Conservation (phyloP, 257 asterid genomes). For the Galeopsis tetrahit region DNA sequence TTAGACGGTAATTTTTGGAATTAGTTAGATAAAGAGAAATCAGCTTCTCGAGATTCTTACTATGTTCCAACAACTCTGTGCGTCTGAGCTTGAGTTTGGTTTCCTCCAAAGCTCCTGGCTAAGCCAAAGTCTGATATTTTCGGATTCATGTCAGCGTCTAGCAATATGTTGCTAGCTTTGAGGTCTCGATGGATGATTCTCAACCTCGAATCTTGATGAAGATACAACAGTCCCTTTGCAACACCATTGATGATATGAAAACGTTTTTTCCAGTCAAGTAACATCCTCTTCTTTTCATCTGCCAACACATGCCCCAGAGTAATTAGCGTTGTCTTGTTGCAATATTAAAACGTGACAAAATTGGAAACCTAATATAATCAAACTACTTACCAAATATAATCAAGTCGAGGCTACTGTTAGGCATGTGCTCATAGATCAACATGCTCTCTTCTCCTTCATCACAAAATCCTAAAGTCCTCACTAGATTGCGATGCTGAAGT, state of each 20-base stretch:
- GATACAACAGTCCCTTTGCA: constrained; percentile 21
- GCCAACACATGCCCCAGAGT: neutral
- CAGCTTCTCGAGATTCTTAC: constrained; percentile 4
- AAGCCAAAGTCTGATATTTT: constrained; percentile 12
- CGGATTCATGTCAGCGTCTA: constrained; percentile 1
- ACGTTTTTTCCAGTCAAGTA: constrained; percentile 14
- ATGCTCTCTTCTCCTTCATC: constrained; percentile 10
- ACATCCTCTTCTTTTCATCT: neutral
- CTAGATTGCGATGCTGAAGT: constrained; percentile 30
- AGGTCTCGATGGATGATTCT: constrained; percentile 29
- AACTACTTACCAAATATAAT: neutral
- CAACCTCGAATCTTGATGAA: constrained; percentile 22
- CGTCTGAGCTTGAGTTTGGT: constrained; percentile 12
- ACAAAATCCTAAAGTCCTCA: constrained; percentile 20
- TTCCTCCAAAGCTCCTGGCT: constrained; percentile 19
- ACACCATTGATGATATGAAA: constrained; percentile 6
- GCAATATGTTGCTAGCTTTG: constrained; percentile 25
- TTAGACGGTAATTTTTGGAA: neutral
- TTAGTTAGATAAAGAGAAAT: too few species aligned
- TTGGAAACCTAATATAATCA: too few species aligned
- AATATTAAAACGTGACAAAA: too few species aligned
- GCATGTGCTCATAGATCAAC: constrained; percentile 13
- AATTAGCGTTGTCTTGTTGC: too few species aligned
- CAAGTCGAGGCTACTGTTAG: constrained; percentile 23
- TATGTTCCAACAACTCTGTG: constrained; percentile 23